Evolutionary conservation across 2,329 filamentous ascomycete genomes (phyloP).

Genomic region (Didymella lethalis): DNA sequence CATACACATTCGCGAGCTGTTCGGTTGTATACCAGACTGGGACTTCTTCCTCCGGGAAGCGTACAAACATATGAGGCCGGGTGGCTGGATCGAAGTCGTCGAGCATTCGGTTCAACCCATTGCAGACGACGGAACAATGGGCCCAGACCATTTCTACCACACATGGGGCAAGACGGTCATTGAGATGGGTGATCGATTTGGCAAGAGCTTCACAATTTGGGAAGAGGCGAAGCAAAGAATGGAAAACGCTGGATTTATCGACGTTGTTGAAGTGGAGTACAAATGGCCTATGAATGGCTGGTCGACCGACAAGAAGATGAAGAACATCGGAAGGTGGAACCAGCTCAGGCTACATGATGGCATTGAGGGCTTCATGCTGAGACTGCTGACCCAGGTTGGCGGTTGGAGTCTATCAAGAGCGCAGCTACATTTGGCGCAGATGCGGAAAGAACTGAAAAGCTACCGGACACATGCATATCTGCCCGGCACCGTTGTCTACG

Average conservation of each 20-base stretch:
- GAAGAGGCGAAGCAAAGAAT: constrained; percentile 45
- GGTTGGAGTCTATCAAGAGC: constrained; percentile 47
- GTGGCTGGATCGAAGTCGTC: constrained; percentile 55
- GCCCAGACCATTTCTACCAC: constrained; percentile 48
- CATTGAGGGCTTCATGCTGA: constrained; percentile 50
- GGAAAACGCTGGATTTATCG: constrained; percentile 45
- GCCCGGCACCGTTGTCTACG: constrained; percentile 49
- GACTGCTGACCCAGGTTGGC: constrained; percentile 47
- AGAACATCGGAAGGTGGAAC: constrained; percentile 51
- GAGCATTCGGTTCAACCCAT: constrained; percentile 53
- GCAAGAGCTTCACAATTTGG: constrained; percentile 50
- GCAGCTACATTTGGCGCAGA: constrained; percentile 49
- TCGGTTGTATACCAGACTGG: constrained; percentile 58
- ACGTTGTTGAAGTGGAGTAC: constrained; percentile 42
- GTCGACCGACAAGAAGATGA: constrained; percentile 41
- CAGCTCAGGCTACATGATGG: constrained; percentile 48
- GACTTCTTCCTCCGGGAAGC: constrained; percentile 52
- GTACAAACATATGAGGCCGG: constrained; percentile 50
- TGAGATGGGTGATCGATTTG: constrained; percentile 49
- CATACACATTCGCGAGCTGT: constrained; percentile 57
- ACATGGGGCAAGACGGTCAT: constrained; percentile 47
- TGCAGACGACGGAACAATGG: constrained; percentile 53
- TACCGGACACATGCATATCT: constrained; percentile 48
- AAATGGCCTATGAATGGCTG: constrained; percentile 51
- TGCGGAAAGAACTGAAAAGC: constrained; percentile 46